phyloP scores from a whole-genome alignment of 768 basidiomycete genomes.

The Chalciporus piperatus region DNA sequence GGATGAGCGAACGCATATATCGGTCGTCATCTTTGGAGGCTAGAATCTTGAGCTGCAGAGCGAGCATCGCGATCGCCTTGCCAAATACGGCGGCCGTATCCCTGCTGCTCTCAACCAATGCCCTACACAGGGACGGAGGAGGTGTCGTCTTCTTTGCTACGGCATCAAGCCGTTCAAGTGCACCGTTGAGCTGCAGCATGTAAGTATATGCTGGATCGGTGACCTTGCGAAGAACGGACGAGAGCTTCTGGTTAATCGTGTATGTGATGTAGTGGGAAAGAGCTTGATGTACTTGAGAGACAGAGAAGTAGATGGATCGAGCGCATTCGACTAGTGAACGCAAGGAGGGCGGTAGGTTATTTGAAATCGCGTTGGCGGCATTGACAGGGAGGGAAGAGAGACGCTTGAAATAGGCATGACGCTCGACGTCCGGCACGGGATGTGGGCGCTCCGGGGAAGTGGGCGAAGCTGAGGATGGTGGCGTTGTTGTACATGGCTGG shows the following conservation, averaged over 20 bases:
- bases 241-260: constrained; percentile 78
- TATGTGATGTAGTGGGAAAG: constrained; percentile 85
- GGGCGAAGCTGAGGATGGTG: constrained; percentile 38
- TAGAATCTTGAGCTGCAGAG: constrained; percentile 76
- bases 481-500: constrained; percentile 28
- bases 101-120: constrained; percentile 77
- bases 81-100: constrained; percentile 82
- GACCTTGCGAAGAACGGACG: constrained; percentile 77
- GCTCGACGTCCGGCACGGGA: constrained; percentile 63
- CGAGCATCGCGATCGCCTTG: constrained; percentile 83
- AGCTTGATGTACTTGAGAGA: constrained; percentile 88
- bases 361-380: constrained; percentile 53
- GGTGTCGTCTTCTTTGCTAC: constrained; percentile 69
- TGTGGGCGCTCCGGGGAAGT: constrained; percentile 34
- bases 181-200: constrained; percentile 80
- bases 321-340: constrained; percentile 79
- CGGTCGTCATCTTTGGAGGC: constrained; percentile 77
- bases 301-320: constrained; percentile 86
- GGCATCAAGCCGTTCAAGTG: constrained; percentile 89
- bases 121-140: constrained; percentile 67
- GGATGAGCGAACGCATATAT: constrained; percentile 79
- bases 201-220: constrained; percentile 81
- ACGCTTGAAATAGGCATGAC: constrained; percentile 93
- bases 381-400: constrained; percentile 72
- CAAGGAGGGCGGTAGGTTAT: constrained; percentile 68